These are phyloP conservation scores for Chaetothyriales sp. DNA, from an alignment of 2,329 filamentous ascomycete species.

Conservation along the genomic window DNA sequence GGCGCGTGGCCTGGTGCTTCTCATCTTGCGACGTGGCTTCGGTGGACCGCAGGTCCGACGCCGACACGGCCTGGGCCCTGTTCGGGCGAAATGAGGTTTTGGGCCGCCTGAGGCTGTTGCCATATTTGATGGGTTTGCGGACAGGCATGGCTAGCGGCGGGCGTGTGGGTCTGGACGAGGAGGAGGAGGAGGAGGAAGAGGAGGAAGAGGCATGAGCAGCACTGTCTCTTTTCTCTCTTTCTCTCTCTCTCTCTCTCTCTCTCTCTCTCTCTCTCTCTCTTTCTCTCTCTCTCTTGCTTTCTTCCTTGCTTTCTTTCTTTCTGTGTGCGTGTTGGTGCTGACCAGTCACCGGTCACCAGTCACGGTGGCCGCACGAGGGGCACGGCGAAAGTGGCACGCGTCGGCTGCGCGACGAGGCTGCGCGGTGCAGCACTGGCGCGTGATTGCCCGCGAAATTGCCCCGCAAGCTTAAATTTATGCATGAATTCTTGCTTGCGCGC, in stretches of 20 bases:
- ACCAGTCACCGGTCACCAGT: too few species aligned
- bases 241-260: too few species aligned
- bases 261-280: too few species aligned
- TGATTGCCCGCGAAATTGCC: background rate
- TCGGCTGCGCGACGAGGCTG: background rate
- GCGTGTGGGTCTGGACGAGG: background rate
- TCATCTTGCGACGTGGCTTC: constrained; percentile 89
- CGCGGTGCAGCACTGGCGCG: background rate
- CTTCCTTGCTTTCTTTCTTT: background rate
- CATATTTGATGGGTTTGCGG: constrained; percentile 50
- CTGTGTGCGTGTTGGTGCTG: background rate
- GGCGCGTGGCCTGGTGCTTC: constrained; percentile 69
- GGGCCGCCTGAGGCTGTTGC: constrained; percentile 38
- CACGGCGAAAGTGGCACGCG: background rate
- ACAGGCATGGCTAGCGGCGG: constrained; percentile 29
- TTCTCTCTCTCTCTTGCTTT: too few species aligned
- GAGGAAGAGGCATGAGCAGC: too few species aligned
- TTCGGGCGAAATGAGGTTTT: constrained; percentile 24
- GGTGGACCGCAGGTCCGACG: constrained; percentile 55
- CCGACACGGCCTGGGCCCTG: constrained; percentile 62
- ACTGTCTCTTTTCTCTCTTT: too few species aligned
- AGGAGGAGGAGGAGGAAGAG: too few species aligned
- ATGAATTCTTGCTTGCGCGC: background rate
- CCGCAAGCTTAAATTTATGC: background rate
- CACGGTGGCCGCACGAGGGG: too few species aligned